Evolutionary conservation across 1,284 basidiomycete genomes (phyloP).

Genomic region (Takashimella tepidaria): DNA sequence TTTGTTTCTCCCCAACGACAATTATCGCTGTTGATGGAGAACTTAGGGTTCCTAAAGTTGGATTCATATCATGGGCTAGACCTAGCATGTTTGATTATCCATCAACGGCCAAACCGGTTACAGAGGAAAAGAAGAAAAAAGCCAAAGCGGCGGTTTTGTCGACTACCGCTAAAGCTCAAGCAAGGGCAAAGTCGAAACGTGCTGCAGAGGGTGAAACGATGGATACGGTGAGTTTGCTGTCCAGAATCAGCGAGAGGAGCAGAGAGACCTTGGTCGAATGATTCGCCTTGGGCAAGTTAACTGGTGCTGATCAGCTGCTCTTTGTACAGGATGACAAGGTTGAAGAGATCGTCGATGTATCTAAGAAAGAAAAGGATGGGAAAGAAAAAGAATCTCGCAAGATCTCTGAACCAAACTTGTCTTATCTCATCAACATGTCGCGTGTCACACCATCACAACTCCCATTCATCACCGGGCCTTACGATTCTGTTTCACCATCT

Average conservation of each 20-base stretch:
- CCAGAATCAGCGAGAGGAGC: background rate
- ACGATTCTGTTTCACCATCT: conserved; percentile 13
- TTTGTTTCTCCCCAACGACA: conserved; percentile 89
- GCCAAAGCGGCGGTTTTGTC: conserved; percentile 88
- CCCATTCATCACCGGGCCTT: conserved; percentile 58
- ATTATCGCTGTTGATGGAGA: conserved; percentile 83
- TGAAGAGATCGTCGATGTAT: conserved; percentile 13
- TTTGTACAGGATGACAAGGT: conserved; percentile 50
- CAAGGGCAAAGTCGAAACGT: conserved; percentile 73
- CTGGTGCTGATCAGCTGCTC: conserved; percentile 11
- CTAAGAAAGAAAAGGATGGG: conserved; percentile 50
- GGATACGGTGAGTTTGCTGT: conserved; percentile 65
- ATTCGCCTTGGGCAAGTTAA: too few species aligned
- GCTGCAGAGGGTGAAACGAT: conserved; percentile 67
- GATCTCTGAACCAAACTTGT: conserved; percentile 68
- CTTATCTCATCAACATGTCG: conserved; percentile 80
- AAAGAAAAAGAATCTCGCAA: conserved; percentile 48
- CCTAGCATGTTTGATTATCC: conserved; percentile 90
- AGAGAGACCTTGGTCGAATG: too few species aligned
- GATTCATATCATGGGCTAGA: conserved; percentile 78
- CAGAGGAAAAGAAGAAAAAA: conserved; percentile 84
- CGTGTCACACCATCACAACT: conserved; percentile 89
- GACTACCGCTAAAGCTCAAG: conserved; percentile 89
- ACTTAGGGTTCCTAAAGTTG: conserved; percentile 83
- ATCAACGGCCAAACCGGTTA: conserved; percentile 71